These are phyloP conservation scores for Trichoderma virens DNA, from an alignment of 495 filamentous ascomycete species.

Conservation along the genomic window DNA sequence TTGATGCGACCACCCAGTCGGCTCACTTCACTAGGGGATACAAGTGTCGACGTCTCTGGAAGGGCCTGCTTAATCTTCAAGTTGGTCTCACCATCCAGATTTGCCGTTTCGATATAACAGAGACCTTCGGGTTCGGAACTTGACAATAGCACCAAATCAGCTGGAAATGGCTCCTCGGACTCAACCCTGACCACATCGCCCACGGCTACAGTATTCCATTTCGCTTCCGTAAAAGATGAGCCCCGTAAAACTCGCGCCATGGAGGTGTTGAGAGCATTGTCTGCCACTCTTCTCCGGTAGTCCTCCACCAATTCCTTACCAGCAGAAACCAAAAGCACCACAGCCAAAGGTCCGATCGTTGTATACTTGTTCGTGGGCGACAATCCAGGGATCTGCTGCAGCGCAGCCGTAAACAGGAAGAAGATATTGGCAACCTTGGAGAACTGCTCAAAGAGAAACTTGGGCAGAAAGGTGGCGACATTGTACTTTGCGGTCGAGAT, in stretches of 20 bases:
- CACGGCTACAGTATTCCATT: conserved; percentile 89
- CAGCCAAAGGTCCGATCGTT: conserved; percentile 84
- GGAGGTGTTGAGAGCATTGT: conserved; percentile 81
- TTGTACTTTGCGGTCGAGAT: conserved; percentile 99
- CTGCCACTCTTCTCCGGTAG: conserved; percentile 79
- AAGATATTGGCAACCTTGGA: conserved; percentile 99
- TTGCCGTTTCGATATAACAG: conserved; percentile 98
- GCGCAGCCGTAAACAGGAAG: conserved; percentile 93
- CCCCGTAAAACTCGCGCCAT: conserved; percentile 79
- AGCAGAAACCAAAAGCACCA: conserved; percentile 88
- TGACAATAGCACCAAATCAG: conserved; percentile 84
- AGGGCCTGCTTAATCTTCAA: conserved; percentile 98
- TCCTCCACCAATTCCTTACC: conserved; percentile 94
- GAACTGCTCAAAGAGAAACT: conserved; percentile 98
- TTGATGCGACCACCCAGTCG: conserved; percentile 77
- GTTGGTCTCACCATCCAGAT: conserved; percentile 97
- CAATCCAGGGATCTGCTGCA: conserved; percentile 94
- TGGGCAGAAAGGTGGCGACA: conserved; percentile 85
- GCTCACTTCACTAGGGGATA: conserved; percentile 80
- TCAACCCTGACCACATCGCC: conserved; percentile 94
- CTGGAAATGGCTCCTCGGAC: conserved; percentile 93
- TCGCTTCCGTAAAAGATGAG: conserved; percentile 74
- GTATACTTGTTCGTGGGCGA: conserved; percentile 93
- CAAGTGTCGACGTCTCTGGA: conserved; percentile 82
- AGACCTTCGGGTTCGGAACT: conserved; percentile 96